Evolutionary conservation across 2,329 filamentous ascomycete species (phyloP).

Genomic region (Phyllosticta citrichinensis): DNA sequence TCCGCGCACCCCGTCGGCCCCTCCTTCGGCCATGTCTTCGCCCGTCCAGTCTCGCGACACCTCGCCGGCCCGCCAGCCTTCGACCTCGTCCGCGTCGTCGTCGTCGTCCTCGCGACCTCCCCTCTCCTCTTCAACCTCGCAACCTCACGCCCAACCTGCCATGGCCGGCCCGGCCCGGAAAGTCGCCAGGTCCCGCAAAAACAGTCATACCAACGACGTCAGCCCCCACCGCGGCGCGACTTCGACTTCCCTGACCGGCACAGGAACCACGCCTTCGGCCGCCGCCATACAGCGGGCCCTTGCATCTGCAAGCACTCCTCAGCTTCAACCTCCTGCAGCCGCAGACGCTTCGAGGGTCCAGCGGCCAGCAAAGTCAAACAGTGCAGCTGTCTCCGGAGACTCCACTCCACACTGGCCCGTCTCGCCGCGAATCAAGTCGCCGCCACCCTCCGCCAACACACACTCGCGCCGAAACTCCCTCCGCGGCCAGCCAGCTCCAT

Average conservation of each 20-base stretch:
- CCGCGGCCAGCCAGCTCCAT: constrained; percentile 22
- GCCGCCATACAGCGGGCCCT: constrained; percentile 57
- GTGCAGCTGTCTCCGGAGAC: constrained; percentile 38
- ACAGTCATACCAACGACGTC: constrained; percentile 29
- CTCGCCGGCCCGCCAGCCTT: constrained; percentile 29
- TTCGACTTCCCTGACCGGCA: constrained; percentile 23
- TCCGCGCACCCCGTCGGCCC: not conserved
- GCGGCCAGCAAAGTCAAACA: constrained; percentile 50
- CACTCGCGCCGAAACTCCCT: constrained; percentile 36
- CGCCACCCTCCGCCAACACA: constrained; percentile 47
- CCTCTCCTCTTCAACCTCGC: not conserved
- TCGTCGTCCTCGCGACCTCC: not conserved
- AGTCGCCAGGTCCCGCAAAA: constrained; percentile 32
- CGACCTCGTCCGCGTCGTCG: not conserved
- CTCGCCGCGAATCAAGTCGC: constrained; percentile 68
- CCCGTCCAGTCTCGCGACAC: constrained; percentile 38
- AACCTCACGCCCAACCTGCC: constrained; percentile 8
- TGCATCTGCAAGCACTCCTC: constrained; percentile 57
- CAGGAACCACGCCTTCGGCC: constrained; percentile 45
- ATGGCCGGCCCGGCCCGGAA: constrained; percentile 10
- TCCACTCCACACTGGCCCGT: constrained; percentile 61
- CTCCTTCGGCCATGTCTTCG: constrained; percentile 30
- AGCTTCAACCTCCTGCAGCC: constrained; percentile 48
- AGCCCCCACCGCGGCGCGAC: constrained; percentile 25
- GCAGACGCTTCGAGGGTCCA: constrained; percentile 55